Conservation (phyloP, 129 eudicot species). For the Tanacetum coccineum region DNA sequence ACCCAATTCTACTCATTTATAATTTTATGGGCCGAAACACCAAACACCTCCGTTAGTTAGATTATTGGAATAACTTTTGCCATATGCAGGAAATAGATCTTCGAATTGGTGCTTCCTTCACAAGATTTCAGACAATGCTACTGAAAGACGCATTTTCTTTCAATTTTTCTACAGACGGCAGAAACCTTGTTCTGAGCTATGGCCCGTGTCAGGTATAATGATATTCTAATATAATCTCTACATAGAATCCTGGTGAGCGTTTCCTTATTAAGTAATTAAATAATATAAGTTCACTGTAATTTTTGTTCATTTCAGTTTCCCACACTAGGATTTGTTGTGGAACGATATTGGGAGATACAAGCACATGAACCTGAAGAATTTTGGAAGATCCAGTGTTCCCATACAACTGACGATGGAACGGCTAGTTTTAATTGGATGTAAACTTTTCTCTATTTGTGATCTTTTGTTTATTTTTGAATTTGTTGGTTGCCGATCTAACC, state of each 20-base stretch:
- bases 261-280: background rate
- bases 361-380: slow-evolving; percentile 98
- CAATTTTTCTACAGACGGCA: slow-evolving; percentile 64
- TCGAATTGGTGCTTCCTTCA: slow-evolving; percentile 95
- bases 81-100: slow-evolving; percentile 87
- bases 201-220: slow-evolving; percentile 93
- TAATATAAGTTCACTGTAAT: slow-evolving; percentile 11
- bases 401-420: slow-evolving; percentile 69
- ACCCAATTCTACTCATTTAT: background rate
- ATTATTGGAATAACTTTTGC: slow-evolving; percentile 14
- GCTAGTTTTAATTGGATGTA: slow-evolving; percentile 88
- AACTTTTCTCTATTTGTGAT: slow-evolving; percentile 16
- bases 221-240: background rate
- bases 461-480: slow-evolving; percentile 1
- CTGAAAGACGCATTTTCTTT: slow-evolving; percentile 75
- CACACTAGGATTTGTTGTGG: slow-evolving; percentile 93
- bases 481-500: slow-evolving; percentile 18
- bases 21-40: background rate
- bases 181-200: slow-evolving; percentile 71
- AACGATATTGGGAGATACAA: slow-evolving; percentile 93
- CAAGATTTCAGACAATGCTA: slow-evolving; percentile 94
- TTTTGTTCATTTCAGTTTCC: slow-evolving; percentile 61
- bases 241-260: background rate
- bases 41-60: background rate
- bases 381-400: slow-evolving; percentile 91